Conservation (phyloP, 2,329 filamentous ascomycete genomes). For the Lachnellula willkommii region DNA sequence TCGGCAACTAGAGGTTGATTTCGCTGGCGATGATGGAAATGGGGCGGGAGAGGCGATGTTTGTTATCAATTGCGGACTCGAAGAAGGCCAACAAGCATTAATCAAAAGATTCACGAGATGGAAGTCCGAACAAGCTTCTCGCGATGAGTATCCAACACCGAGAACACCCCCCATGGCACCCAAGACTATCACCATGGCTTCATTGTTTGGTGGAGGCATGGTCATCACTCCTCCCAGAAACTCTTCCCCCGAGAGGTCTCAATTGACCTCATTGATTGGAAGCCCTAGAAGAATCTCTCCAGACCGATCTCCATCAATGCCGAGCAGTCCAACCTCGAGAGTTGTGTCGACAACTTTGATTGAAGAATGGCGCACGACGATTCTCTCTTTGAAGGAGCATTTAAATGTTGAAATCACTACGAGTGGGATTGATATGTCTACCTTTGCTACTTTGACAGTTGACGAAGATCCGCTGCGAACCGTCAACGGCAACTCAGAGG, state of each 20-base stretch:
- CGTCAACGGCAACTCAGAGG: slow-evolving; percentile 43
- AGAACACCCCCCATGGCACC: slow-evolving; percentile 26
- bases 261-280: slow-evolving; percentile 24
- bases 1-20: slow-evolving; percentile 79
- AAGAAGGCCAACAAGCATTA: slow-evolving; percentile 33
- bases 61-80: slow-evolving; percentile 62
- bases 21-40: slow-evolving; percentile 72
- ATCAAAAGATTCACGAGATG: slow-evolving; percentile 56
- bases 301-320: slow-evolving; percentile 22
- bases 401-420: slow-evolving; percentile 61
- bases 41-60: slow-evolving; percentile 72
- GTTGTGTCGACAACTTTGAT: slow-evolving; percentile 34
- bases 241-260: slow-evolving; percentile 17
- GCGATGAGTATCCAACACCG: slow-evolving; percentile 28
- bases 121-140: slow-evolving; percentile 31
- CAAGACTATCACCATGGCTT: slow-evolving; percentile 24
- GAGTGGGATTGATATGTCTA: slow-evolving; percentile 68
- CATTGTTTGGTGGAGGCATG: slow-evolving; percentile 29
- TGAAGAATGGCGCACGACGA: slow-evolving; percentile 63
- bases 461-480: slow-evolving; percentile 72
- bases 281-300: slow-evolving; percentile 15
- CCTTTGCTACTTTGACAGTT: slow-evolving; percentile 62
- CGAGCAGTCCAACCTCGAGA: slow-evolving; percentile 19
- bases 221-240: slow-evolving; percentile 22
- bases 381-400: slow-evolving; percentile 56